A percentile compares a stretch with the other conserved stretches of the same genome.
These are phyloP conservation scores for Pichia sp. DNA, from an alignment of 1,139 yeast genomes.

Conservation along the genomic window DNA sequence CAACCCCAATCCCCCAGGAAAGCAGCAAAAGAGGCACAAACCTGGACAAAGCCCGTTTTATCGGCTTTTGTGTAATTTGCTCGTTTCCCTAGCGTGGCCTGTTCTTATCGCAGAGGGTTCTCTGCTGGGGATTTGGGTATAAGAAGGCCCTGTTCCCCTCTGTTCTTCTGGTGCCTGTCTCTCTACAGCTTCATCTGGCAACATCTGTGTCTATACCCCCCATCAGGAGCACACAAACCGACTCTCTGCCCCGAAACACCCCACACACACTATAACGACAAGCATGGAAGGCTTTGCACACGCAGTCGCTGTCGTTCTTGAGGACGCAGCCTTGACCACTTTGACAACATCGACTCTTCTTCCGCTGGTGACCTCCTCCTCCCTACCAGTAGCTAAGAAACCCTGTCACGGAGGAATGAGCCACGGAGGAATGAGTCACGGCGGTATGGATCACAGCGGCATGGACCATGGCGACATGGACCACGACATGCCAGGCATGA, in stretches of 20 bases:
- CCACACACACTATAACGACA: no score
- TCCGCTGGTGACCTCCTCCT: background rate
- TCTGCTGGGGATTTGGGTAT: no score
- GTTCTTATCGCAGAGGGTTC: background rate
- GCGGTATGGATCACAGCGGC: constrained; percentile 6
- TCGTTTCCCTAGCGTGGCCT: background rate
- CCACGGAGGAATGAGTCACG: constrained; percentile 13
- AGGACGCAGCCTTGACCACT: background rate
- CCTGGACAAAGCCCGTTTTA: background rate
- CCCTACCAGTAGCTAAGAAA: background rate
- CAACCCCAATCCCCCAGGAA: no score
- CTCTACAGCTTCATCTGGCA: no score
- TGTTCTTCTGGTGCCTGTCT: no score
- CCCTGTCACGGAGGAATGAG: constrained; percentile 2
- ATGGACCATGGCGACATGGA: constrained; percentile 25
- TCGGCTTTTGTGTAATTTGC: background rate
- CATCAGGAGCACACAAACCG: no score
- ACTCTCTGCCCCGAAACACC: no score
- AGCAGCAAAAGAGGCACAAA: background rate
- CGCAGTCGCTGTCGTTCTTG: background rate
- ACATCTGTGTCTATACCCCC: no score
- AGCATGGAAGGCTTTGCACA: no score
- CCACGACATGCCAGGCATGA: constrained; percentile 25
- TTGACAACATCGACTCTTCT: background rate
- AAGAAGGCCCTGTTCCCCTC: no score